Percentiles rank a stretch among this genome's conserved stretches.
phyloP scores from a whole-genome alignment of 2,329 filamentous ascomycete species.

The Diplodia sapinea region DNA sequence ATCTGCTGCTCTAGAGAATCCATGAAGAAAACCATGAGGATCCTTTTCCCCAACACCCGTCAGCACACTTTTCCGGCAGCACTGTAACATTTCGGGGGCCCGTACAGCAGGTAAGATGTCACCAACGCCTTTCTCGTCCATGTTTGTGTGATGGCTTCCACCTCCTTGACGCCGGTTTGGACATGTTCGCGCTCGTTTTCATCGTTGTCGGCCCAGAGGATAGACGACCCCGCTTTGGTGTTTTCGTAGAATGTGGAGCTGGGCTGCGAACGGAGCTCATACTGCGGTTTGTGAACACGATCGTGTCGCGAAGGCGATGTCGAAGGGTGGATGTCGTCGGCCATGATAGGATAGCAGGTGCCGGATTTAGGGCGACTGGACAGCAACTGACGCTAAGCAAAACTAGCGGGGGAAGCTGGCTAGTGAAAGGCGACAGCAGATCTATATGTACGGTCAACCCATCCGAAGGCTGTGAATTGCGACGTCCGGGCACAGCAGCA shows the following conservation, averaged over 20 bases:
- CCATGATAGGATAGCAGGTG: background rate
- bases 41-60: slow-evolving; percentile 26
- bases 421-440: background rate
- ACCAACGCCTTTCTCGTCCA: slow-evolving; percentile 1
- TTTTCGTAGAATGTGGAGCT: slow-evolving; percentile 1
- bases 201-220: slow-evolving; percentile 7
- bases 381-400: background rate
- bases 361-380: background rate
- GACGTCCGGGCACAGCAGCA: background rate
- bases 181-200: background rate
- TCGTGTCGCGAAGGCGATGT: background rate
- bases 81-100: too few relatives aligned
- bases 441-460: slow-evolving; percentile 6
- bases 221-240: slow-evolving; percentile 13
- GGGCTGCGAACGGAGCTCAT: slow-evolving; percentile 1
- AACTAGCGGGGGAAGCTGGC: background rate
- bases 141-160: slow-evolving; percentile 12
- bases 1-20: slow-evolving; percentile 49
- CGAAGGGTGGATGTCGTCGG: slow-evolving; percentile 5
- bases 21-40: slow-evolving; percentile 56
- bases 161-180: slow-evolving; percentile 3
- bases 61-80: background rate
- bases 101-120: slow-evolving; percentile 11
- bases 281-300: background rate
- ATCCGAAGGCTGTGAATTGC: background rate